phyloP scores from a whole-genome alignment of 176 grass and related monocot genomes.

The Hsuehochloa calcarea region DNA sequence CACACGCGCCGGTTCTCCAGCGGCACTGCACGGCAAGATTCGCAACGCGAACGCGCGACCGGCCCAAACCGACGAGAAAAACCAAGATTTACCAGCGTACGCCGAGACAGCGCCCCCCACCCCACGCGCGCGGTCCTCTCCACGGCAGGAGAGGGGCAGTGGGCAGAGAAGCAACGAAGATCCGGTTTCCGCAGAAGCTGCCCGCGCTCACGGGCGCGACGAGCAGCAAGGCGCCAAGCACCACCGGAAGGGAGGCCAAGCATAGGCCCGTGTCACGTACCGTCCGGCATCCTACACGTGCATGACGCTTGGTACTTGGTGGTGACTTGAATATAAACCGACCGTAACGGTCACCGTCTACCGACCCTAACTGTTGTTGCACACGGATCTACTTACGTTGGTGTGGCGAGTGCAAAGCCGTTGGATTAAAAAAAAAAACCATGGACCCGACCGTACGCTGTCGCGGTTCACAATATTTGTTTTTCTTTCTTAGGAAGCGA shows the following conservation, averaged over 20 bases:
- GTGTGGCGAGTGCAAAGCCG: not conserved
- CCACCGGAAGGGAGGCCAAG: not conserved
- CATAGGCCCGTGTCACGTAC: not conserved
- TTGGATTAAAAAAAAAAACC: not conserved
- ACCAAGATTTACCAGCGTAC: conserved; percentile 1
- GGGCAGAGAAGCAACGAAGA: not conserved
- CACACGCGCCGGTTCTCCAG: not conserved
- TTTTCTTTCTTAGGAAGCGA: too few species aligned
- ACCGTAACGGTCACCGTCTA: not conserved
- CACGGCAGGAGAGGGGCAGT: not conserved
- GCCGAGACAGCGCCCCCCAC: not conserved
- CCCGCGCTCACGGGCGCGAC: conserved; percentile 26
- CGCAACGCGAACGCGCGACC: not conserved
- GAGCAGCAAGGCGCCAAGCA: not conserved
- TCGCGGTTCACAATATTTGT: not conserved
- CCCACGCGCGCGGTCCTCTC: not conserved
- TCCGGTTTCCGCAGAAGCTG: not conserved
- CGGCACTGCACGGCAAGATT: not conserved
- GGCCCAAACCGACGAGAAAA: not conserved
- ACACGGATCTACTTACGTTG: not conserved
- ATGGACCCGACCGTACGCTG: not conserved
- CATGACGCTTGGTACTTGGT: not conserved
- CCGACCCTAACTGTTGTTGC: not conserved
- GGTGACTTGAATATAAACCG: too few species aligned
- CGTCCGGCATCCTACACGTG: not conserved